Evolutionary conservation across 306 rosid species (phyloP), one percentile per base, ranked within the genome.

Genomic region (Erythrophleum fordii): DNA sequence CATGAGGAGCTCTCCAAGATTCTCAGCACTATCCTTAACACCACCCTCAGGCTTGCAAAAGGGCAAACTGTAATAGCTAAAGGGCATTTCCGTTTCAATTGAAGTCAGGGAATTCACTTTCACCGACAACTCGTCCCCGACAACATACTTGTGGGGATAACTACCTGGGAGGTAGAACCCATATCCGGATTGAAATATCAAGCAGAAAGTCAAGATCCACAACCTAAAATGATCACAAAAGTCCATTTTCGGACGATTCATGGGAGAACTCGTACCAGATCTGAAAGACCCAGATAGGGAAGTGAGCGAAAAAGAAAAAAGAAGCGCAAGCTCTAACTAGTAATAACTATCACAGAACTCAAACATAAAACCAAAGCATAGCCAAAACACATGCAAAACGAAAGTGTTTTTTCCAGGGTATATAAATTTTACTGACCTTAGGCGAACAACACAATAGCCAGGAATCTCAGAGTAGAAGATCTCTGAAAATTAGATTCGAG

Each of bases 1-100:
- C 98, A 94, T 89, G 31, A 94, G 97, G 69, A 94, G 92, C 90
- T 94, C 98, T n/a, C 98, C 98, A 25, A 94, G 98, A 87, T 94
- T 94, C 91, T 94, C 98, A 53, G 97, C 97, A 78, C 92, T 92
- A 61, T 94, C 97, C 86, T 92, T 94, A 70, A 94, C 91, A 65
- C 97, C 98, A 60, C 77, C 96, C 45, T 42, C 49, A 66, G 98
- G 98, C 52, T 78, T 22, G 81, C 98, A 94, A 75, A 92, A 92
- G 17, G 98, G 97, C 77, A 94, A 83, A 83, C 97, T 92, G 83
- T 94, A 94, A 89, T 94, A 94, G 86, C 97, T 90, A 72, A 91
- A 94, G 14, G 97, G 98, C 77, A 94, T 91, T 70, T 94, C 97
- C 16, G 97, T 94, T 39, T 92, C 98, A 60, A 92, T 94, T 31